A percentile compares a stretch with the other conserved stretches of the same genome.
Evolutionary conservation across 2,329 filamentous ascomycete species (phyloP).

Genomic region (Colletotrichum cereale): DNA sequence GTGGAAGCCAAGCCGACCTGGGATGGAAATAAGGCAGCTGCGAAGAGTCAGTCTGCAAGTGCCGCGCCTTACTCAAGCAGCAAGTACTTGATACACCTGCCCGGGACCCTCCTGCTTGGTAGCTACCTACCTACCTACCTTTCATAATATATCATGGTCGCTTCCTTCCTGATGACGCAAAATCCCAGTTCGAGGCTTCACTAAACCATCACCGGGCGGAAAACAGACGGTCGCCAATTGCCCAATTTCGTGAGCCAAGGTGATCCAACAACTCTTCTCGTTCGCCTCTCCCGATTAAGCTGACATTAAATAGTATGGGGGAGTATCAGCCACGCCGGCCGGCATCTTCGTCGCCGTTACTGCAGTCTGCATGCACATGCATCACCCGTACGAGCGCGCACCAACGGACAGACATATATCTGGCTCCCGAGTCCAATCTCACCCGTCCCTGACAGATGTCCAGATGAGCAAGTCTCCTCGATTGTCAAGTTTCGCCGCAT

Average conservation of each 20-base stretch:
- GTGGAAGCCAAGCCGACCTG: background rate
- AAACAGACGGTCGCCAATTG: background rate
- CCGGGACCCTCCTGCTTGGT: background rate
- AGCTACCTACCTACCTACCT: too few species aligned
- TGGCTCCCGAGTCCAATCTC: background rate
- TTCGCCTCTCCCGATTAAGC: background rate
- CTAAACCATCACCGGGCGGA: background rate
- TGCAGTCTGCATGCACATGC: constrained; percentile 12
- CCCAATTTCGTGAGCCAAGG: background rate
- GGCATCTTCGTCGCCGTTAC: background rate
- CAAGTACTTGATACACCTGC: background rate
- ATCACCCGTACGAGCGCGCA: constrained; percentile 1
- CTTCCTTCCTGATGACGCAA: background rate
- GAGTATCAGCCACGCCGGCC: background rate
- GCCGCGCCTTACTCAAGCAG: background rate
- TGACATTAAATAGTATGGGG: background rate
- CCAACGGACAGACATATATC: background rate
- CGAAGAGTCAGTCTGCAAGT: background rate
- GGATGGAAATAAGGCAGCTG: background rate
- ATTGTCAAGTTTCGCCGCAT: constrained; percentile 21
- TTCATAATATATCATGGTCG: background rate
- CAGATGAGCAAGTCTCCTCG: background rate
- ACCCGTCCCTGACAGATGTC: background rate
- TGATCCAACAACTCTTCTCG: background rate
- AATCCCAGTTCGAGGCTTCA: background rate